phyloP scores from a whole-genome alignment of 1,284 basidiomycete species.

The Kwoniella shivajii region DNA sequence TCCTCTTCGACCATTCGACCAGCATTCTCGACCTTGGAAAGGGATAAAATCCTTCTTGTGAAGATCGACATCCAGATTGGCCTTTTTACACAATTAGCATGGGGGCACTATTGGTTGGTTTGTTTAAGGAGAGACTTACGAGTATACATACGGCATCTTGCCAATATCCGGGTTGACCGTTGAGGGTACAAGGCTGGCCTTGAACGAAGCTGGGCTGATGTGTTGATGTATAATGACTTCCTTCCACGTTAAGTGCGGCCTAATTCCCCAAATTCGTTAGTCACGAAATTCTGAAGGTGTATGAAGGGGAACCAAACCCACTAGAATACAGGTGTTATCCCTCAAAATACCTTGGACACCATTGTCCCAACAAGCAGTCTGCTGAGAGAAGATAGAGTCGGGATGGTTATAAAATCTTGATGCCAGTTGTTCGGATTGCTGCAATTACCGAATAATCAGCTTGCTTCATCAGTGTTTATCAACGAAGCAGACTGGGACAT shows the following conservation, averaged over 20 bases:
- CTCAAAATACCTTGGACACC: conserved; percentile 23
- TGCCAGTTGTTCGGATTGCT: conserved; percentile 18
- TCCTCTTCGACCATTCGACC: conserved; percentile 18
- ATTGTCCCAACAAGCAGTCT: conserved; percentile 24
- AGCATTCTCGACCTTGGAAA: conserved; percentile 15
- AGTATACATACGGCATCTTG: conserved; percentile 22
- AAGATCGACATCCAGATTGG: conserved; percentile 7
- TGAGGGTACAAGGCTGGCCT: conserved; percentile 20
- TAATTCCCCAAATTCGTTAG: background rate
- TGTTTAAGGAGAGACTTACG: conserved; percentile 16
- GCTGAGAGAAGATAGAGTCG: conserved; percentile 13
- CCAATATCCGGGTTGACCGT: conserved; percentile 23
- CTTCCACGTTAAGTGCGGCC: conserved; percentile 7
- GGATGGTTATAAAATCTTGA: conserved; percentile 16
- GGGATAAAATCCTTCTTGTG: conserved; percentile 8
- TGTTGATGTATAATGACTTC: background rate
- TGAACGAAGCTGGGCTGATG: conserved; percentile 5
- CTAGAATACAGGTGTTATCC: conserved; percentile 22
- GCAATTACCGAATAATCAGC: background rate
- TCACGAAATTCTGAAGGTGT: background rate
- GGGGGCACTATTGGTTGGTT: too few relatives aligned
- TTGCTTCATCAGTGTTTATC: background rate
- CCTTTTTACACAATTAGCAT: too few relatives aligned
- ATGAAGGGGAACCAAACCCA: conserved; percentile 1
- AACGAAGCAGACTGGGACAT: background rate